These are phyloP conservation scores for Pythium volutum DNA, from an alignment of 352 stramenopile species.

Conservation along the genomic window DNA sequence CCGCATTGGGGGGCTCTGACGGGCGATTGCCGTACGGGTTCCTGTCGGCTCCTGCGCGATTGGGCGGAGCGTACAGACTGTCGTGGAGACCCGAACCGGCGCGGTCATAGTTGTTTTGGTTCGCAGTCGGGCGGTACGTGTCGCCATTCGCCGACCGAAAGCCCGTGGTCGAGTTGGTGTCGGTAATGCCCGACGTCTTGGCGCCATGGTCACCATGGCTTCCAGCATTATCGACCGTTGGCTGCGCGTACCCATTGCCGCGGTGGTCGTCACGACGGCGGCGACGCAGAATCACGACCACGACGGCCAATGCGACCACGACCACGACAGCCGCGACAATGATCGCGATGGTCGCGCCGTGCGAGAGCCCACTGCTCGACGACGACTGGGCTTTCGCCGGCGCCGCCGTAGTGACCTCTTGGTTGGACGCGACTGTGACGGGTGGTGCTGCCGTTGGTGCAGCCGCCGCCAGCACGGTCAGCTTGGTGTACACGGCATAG, in stretches of 20 bases:
- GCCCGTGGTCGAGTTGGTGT: constrained; percentile 29
- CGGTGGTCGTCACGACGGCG: constrained; percentile 28
- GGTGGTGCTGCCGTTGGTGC: neutral
- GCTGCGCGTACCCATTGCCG: constrained; percentile 36
- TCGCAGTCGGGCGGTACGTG: neutral
- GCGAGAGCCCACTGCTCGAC: constrained; percentile 34
- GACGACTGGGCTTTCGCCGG: neutral
- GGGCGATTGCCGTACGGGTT: constrained; percentile 14
- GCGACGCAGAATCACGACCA: constrained; percentile 37
- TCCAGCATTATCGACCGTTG: constrained; percentile 38
- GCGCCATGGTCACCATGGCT: neutral
- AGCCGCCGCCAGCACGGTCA: constrained; percentile 12
- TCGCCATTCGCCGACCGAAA: constrained; percentile 29
- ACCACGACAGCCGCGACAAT: constrained; percentile 53
- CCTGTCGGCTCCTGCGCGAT: neutral
- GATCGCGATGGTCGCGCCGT: constrained; percentile 48
- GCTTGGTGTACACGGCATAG: constrained; percentile 27
- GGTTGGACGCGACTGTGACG: constrained; percentile 1
- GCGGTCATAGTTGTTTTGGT: neutral
- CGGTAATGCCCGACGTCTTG: constrained; percentile 15
- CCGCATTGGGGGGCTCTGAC: neutral
- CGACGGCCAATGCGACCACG: constrained; percentile 39
- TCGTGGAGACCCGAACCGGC: neutral
- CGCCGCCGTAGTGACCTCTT: neutral
- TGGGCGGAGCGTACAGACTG: constrained; percentile 17